Percentiles rank a stretch among this genome's conserved stretches.
phyloP scores from a whole-genome alignment of 805 yeast genomes.

The Wickerhamiella spandovensis region DNA sequence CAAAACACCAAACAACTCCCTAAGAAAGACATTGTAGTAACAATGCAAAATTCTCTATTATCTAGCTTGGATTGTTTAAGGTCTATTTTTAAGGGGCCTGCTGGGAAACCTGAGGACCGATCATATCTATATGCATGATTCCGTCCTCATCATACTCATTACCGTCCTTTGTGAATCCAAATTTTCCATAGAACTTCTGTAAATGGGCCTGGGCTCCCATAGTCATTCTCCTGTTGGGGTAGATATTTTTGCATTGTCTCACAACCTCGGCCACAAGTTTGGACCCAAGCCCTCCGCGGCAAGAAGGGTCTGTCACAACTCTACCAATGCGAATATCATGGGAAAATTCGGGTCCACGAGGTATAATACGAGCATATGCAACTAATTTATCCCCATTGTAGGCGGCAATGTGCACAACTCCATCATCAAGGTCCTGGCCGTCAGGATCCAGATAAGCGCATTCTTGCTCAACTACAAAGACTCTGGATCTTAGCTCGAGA shows the following conservation, averaged over 20 bases:
- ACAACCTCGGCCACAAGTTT: conserved; percentile 6
- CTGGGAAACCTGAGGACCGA: neutral
- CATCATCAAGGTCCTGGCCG: conserved; percentile 11
- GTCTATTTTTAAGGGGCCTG: too few relatives aligned
- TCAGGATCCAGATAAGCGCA: conserved; percentile 17
- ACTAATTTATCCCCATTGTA: neutral
- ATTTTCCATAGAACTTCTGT: conserved; percentile 11
- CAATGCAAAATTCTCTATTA: too few relatives aligned
- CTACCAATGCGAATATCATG: conserved; percentile 12
- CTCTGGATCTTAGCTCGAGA: conserved; percentile 12
- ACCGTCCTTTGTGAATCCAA: conserved; percentile 9
- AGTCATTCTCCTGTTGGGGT: neutral
- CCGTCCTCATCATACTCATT: conserved; percentile 10
- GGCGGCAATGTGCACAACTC: conserved; percentile 10
- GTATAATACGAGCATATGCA: conserved; percentile 7
- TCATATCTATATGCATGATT: conserved; percentile 16
- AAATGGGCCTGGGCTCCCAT: conserved; percentile 14
- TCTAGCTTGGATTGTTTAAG: too few relatives aligned
- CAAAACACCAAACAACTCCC: too few relatives aligned
- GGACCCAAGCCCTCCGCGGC: conserved; percentile 14
- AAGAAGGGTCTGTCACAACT: conserved; percentile 8
- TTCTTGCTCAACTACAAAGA: conserved; percentile 18
- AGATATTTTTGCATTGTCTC: conserved; percentile 5
- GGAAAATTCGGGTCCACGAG: neutral
- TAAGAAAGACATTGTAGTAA: too few relatives aligned